Percentiles rank a stretch among this genome's conserved stretches.
phyloP scores from a whole-genome alignment of 768 basidiomycete genomes.

The Tricholoma flavovirens region DNA sequence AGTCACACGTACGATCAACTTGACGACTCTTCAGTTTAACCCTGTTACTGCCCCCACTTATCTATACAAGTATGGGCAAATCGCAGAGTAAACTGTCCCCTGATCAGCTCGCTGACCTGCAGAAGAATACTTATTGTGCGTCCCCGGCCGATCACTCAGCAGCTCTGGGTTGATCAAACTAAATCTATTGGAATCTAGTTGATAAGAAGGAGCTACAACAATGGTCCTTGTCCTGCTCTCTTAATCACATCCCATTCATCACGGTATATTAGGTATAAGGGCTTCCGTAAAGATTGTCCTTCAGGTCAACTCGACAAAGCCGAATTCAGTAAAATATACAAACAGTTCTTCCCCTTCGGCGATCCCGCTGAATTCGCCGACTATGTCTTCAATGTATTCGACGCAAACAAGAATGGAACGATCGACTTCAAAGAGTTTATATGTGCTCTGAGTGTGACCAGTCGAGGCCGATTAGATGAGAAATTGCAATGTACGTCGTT shows the following conservation, averaged over 20 bases:
- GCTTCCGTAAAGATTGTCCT: conserved; percentile 98
- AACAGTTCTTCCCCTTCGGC: conserved; percentile 99
- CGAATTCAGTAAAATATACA: conserved; percentile 97
- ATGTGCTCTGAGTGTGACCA: conserved; percentile 93
- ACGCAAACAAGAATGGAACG: conserved; percentile 90
- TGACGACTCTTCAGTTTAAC: neutral
- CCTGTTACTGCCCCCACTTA: conserved; percentile 7
- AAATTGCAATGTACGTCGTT: conserved; percentile 87
- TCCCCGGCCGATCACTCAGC: conserved; percentile 9
- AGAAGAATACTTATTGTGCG: conserved; percentile 97
- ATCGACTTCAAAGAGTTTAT: conserved; percentile 99
- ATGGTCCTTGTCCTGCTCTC: conserved; percentile 48
- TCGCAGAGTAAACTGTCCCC: conserved; percentile 92
- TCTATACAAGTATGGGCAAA: conserved; percentile 78
- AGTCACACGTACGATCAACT: neutral
- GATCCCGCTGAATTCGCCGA: conserved; percentile 96
- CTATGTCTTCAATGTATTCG: conserved; percentile 98
- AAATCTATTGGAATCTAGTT: conserved; percentile 42
- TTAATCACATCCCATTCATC: conserved; percentile 5
- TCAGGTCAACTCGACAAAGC: conserved; percentile 93
- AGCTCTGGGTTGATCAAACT: neutral
- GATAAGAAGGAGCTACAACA: conserved; percentile 97
- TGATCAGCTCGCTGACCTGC: conserved; percentile 90
- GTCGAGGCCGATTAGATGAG: conserved; percentile 89
- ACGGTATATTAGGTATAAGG: conserved; percentile 79